These are phyloP conservation scores for Aegilops speltoides DNA, from an alignment of 176 grass and related monocot genomes.

Conservation along the genomic window DNA sequence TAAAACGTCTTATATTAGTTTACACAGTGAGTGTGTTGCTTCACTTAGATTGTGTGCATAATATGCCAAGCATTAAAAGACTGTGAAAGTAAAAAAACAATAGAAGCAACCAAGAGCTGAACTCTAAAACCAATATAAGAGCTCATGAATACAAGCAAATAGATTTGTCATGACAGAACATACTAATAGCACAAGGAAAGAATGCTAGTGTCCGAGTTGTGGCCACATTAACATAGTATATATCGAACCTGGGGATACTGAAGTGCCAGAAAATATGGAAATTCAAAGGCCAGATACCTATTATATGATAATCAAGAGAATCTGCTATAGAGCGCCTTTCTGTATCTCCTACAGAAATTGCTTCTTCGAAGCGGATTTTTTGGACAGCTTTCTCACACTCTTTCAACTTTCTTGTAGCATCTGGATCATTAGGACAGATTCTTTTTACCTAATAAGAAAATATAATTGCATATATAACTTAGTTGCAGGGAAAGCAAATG, in stretches of 20 bases:
- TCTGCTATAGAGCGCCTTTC: constrained; percentile 50
- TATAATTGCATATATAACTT: not conserved
- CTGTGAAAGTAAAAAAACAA: not conserved
- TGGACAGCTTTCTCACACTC: constrained; percentile 96
- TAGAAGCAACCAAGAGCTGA: not conserved
- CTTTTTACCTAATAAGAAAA: constrained; percentile 72
- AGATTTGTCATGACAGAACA: not conserved
- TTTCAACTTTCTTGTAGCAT: constrained; percentile 88
- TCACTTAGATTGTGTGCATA: not conserved
- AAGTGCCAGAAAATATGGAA: not conserved
- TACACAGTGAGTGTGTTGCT: not conserved
- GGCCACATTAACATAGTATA: not conserved
- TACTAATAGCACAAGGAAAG: not conserved
- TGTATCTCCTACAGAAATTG: constrained; percentile 61
- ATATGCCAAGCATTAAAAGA: not conserved
- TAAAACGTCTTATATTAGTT: too few species aligned
- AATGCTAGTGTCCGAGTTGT: not conserved
- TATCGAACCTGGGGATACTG: not conserved
- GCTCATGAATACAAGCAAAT: not conserved
- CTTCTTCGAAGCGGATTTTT: constrained; percentile 88
- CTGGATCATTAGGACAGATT: constrained; percentile 79
- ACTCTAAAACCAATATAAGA: not conserved
- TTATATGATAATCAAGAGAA: constrained; percentile 67
- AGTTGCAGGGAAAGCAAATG: not conserved
- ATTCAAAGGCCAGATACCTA: constrained; percentile 49